Conservation (phyloP, 1,284 basidiomycete species). For the Cystobasidium slooffiae region DNA sequence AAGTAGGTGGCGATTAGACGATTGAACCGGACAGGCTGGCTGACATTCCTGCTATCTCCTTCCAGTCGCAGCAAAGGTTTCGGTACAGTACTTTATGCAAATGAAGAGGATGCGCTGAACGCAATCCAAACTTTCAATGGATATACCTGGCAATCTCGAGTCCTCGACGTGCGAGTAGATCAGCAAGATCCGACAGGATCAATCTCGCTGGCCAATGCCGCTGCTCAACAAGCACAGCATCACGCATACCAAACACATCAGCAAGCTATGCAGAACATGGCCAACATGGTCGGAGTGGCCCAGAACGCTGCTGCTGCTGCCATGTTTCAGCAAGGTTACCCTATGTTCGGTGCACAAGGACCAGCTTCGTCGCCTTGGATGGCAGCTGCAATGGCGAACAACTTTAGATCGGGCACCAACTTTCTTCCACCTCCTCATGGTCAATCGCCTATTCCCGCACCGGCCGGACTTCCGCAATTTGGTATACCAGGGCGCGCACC, state of each 20-base stretch:
- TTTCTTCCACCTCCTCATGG: neutral
- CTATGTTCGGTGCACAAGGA: conserved; percentile 8
- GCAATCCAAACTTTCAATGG: conserved; percentile 58
- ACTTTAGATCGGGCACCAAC: neutral
- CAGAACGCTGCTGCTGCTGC: neutral
- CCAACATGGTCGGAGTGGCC: conserved; percentile 32
- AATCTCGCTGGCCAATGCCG: conserved; percentile 51
- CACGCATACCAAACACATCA: conserved; percentile 40
- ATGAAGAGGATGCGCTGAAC: conserved; percentile 56
- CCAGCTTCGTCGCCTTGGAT: conserved; percentile 33
- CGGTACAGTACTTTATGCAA: conserved; percentile 59
- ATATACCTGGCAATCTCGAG: conserved; percentile 52
- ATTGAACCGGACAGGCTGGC: neutral
- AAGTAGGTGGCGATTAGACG: conserved; percentile 28
- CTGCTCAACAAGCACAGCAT: conserved; percentile 48
- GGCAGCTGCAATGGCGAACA: conserved; percentile 31
- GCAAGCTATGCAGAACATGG: conserved; percentile 45
- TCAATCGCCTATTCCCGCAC: neutral
- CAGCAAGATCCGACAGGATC: conserved; percentile 54
- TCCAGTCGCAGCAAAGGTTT: conserved; percentile 58
- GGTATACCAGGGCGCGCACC: neutral
- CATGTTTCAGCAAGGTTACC: conserved; percentile 11
- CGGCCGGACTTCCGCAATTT: neutral
- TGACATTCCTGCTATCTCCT: conserved; percentile 46
- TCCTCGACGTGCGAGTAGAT: conserved; percentile 54